phyloP scores from a whole-genome alignment of 208 protist genomes.

The Trypanosoma cruzi region DNA sequence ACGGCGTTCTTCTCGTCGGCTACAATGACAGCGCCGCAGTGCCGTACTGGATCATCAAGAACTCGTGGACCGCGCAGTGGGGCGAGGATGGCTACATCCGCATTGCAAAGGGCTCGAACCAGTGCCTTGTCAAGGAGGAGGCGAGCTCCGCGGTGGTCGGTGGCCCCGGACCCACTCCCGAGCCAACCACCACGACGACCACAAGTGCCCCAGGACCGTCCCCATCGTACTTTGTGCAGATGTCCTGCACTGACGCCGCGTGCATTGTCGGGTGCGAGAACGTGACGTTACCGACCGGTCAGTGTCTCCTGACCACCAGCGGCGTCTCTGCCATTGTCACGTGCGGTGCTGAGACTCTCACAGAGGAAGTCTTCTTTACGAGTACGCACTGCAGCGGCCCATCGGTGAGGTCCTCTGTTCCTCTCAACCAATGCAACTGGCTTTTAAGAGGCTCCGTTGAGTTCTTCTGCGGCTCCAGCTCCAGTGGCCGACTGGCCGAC shows the following conservation, averaged over 20 bases:
- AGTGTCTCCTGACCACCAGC: slow-evolving; percentile 35
- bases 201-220: too few species aligned
- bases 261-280: slow-evolving; percentile 34
- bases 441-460: slow-evolving; percentile 52
- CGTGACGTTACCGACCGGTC: slow-evolving; percentile 35
- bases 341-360: slow-evolving; percentile 35
- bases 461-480: slow-evolving; percentile 40
- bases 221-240: too few species aligned
- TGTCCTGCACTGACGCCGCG: background rate
- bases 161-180: too few species aligned
- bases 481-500: background rate
- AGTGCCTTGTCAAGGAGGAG: too few species aligned
- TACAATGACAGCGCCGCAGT: too few species aligned
- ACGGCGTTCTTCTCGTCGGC: too few species aligned
- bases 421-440: slow-evolving; percentile 48
- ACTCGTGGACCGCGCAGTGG: too few species aligned
- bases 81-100: too few species aligned
- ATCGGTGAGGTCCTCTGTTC: slow-evolving; percentile 28
- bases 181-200: too few species aligned
- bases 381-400: slow-evolving; percentile 38
- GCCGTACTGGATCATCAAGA: too few species aligned
- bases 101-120: too few species aligned
- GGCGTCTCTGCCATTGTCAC: slow-evolving; percentile 47
- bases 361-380: slow-evolving; percentile 33
- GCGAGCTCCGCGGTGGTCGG: too few species aligned